Evolutionary conservation across 148 eudicot species (phyloP).

Genomic region (Cornus kousa): DNA sequence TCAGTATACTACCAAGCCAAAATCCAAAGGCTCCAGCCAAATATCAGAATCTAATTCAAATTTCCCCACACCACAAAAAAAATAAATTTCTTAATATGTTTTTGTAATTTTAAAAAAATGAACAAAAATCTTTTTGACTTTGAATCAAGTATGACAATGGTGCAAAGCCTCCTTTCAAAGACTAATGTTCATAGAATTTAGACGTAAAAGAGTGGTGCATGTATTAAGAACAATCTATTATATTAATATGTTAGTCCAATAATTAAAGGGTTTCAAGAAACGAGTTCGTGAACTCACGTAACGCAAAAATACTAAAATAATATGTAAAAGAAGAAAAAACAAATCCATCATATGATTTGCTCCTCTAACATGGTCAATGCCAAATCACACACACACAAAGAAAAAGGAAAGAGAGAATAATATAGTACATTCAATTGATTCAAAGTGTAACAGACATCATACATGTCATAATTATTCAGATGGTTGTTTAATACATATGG

Average conservation of each 20-base stretch:
- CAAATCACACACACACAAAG: neutral
- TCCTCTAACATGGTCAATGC: constrained; percentile 6
- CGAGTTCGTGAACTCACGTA: no score
- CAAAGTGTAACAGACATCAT: neutral
- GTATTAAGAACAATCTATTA: no score
- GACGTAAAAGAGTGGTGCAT: no score
- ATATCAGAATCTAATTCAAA: constrained; percentile 4
- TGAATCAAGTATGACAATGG: no score
- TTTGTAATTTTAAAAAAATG: neutral
- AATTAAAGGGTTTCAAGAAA: no score
- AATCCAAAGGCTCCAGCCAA: constrained; percentile 10
- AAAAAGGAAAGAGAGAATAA: neutral
- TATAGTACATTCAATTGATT: constrained; percentile 4
- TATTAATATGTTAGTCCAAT: no score
- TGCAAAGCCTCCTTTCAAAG: no score
- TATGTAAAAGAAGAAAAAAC: no score
- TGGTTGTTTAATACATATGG: constrained; percentile 18
- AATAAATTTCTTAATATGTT: no score
- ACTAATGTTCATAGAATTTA: neutral
- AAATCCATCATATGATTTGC: constrained; percentile 2
- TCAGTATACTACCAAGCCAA: constrained; percentile 13
- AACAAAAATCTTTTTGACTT: no score
- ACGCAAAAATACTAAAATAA: no score
- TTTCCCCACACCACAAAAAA: neutral
- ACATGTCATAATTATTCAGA: constrained; percentile 14